Conservation (phyloP, 2,329 filamentous ascomycete species). For the Penicillium olsonii region DNA sequence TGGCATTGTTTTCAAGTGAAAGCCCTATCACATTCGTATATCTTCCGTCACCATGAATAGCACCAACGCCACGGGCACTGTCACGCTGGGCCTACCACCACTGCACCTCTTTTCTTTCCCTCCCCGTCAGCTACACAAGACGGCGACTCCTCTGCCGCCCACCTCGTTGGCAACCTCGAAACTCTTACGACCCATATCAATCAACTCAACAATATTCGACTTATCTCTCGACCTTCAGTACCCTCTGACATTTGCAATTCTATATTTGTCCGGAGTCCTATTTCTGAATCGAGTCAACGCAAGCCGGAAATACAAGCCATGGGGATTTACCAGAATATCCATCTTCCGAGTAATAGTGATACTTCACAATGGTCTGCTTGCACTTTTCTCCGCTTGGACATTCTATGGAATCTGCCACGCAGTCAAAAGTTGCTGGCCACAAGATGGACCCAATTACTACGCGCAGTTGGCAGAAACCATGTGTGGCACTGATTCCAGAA, state of each 20-base stretch:
- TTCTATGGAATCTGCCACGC: background rate
- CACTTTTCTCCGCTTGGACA: slow-evolving; percentile 15
- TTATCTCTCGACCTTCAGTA: slow-evolving; percentile 3
- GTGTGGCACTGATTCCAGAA: slow-evolving; percentile 7
- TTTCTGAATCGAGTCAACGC: slow-evolving; percentile 15
- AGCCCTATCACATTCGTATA: too few species aligned
- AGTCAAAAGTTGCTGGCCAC: background rate
- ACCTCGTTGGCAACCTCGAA: background rate
- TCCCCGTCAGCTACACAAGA: background rate
- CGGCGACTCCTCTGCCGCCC: background rate
- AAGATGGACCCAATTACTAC: background rate
- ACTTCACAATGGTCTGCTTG: slow-evolving; percentile 10
- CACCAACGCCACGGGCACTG: background rate
- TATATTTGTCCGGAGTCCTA: slow-evolving; percentile 10
- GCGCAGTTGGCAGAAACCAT: slow-evolving; percentile 9
- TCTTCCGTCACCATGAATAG: background rate
- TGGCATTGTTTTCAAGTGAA: too few species aligned
- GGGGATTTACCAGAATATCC: slow-evolving; percentile 9
- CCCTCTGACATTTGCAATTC: slow-evolving; percentile 10
- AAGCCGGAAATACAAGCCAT: slow-evolving; percentile 11
- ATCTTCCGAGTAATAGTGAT: slow-evolving; percentile 7
- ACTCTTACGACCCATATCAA: background rate
- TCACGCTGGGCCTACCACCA: background rate
- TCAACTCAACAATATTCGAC: background rate
- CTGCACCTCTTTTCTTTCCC: background rate